Evolutionary conservation across 331 rosid species (phyloP), one percentile per base, ranked within the genome.

Genomic region (Ulmus americana): DNA sequence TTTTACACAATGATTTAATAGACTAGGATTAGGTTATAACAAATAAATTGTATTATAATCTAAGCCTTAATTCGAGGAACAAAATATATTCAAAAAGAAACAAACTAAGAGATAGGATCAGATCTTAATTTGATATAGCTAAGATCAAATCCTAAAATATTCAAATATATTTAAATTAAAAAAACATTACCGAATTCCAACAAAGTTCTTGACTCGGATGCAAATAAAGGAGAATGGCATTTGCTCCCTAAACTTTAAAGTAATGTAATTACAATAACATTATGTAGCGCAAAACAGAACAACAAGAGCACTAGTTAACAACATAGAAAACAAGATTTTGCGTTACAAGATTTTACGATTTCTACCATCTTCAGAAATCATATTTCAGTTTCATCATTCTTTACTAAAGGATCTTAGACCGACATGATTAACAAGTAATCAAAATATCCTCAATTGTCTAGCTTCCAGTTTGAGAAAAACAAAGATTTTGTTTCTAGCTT

Each of bases 131-230:
- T 28, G 35, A 2, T 28, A 28, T 3, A 28, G 4, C 35, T 28
- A 28, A 28, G 4, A 28, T 20, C 22, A 20, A 20, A 20, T 20
- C 22, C 22, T 20, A 20, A 20, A 20, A 20, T 20, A 28, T 28
- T 3, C 35, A 2, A 28, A 28, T 2, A 28, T 28, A 28, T 28
- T 28, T 28, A 28, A 28, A 28, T 28, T 28, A 28, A 28, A 28
- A 28, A 28, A 28, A 28, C 3, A 28, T 20, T 20, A 28, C 35
- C 35, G 35, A 28, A 28, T 28, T 28, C 35, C 35, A 28, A 28
- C 35, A 28, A 28, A 28, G 38, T 71, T 77, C 55, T 40, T 39
- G 46, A 66, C 39, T 51, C 61, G 73, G 69, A 77, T 48, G 16
- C 59, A 46, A 61, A 50, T 20, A 14, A 44, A 42, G 13, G 14